phyloP scores from a whole-genome alignment of 345 rosid genomes.

The Boechera divaricarpa region DNA sequence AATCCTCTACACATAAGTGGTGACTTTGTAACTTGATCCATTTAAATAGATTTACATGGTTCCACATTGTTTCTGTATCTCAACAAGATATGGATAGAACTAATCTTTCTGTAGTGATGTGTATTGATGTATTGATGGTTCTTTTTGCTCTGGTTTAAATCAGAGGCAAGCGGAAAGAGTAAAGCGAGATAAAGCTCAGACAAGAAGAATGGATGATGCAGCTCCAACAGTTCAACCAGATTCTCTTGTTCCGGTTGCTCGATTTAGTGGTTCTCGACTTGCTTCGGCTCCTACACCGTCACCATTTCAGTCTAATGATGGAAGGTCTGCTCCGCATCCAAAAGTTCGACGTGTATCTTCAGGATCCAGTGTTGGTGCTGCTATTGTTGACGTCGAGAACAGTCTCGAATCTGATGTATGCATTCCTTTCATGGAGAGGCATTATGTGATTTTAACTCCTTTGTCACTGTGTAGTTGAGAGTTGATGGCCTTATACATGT shows the following conservation, averaged over 20 bases:
- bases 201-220: slow-evolving; percentile 80
- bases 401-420: slow-evolving; percentile 87
- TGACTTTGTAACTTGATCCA: neutral
- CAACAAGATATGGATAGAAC: neutral
- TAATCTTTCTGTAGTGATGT: slow-evolving; percentile 8
- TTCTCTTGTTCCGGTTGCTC: slow-evolving; percentile 79
- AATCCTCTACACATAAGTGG: neutral
- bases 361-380: slow-evolving; percentile 83
- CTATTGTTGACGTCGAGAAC: slow-evolving; percentile 88
- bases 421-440: slow-evolving; percentile 56
- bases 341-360: slow-evolving; percentile 68
- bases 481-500: neutral
- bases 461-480: slow-evolving; percentile 40
- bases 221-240: slow-evolving; percentile 70
- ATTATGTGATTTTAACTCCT: slow-evolving; percentile 14
- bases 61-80: neutral
- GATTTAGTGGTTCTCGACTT: slow-evolving; percentile 86
- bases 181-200: slow-evolving; percentile 73
- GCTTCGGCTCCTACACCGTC: slow-evolving; percentile 86
- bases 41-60: slow-evolving; percentile 12
- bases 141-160: slow-evolving; percentile 25
- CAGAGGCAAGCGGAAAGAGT: slow-evolving; percentile 93
- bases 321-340: slow-evolving; percentile 42
- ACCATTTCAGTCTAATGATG: slow-evolving; percentile 61
- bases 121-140: slow-evolving; percentile 26